Percentiles rank a stretch among this genome's conserved stretches.
These are phyloP conservation scores for Protomyces pachydermus DNA, from an alignment of 1,139 yeast species.

Conservation along the genomic window DNA sequence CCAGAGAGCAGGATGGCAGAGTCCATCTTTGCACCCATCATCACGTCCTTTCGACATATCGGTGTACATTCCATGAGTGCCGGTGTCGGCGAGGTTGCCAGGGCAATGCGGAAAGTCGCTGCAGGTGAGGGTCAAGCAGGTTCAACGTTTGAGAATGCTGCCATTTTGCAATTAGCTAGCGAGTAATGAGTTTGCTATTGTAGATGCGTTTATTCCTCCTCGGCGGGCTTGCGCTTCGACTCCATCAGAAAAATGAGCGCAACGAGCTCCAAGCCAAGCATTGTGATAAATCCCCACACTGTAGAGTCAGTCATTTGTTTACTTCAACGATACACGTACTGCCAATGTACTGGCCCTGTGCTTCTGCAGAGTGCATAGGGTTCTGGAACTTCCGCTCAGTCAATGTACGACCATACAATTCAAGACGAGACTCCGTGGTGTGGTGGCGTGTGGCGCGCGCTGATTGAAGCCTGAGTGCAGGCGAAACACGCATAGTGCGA, in stretches of 20 bases:
- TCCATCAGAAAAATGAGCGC: background rate
- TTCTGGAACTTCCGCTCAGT: background rate
- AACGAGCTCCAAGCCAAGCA: background rate
- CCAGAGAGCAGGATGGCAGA: constrained; percentile 3
- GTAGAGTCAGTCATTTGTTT: background rate
- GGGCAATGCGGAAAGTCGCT: constrained; percentile 12
- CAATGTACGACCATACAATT: background rate
- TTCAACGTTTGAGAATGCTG: background rate
- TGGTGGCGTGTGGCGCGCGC: background rate
- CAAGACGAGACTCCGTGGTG: background rate
- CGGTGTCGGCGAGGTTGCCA: constrained; percentile 15
- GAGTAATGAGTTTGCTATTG: background rate
- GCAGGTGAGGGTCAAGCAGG: background rate
- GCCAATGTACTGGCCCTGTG: background rate
- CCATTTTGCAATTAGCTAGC: background rate
- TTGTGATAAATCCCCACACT: background rate
- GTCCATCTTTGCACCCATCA: background rate
- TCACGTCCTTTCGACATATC: background rate
- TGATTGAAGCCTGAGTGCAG: background rate
- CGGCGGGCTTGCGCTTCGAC: background rate
- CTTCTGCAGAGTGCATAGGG: background rate
- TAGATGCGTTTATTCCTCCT: background rate
- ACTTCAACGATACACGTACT: background rate
- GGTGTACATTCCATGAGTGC: constrained; percentile 9
- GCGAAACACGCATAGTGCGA: background rate